Conservation (phyloP, 768 basidiomycete genomes). For the Russula compacta region DNA sequence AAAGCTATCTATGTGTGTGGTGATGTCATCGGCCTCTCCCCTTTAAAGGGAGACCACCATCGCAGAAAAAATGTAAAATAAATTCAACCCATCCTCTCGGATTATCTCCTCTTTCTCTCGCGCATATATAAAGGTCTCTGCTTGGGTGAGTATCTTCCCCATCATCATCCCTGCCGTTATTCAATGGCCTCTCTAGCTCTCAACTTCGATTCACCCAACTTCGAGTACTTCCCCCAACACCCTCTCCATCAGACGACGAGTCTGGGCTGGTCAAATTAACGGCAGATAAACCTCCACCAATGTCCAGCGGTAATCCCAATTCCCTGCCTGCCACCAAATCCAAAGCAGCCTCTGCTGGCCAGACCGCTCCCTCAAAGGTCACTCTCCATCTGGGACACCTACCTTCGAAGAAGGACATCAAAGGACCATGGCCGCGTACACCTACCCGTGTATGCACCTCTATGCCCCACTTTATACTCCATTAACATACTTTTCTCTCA, state of each 20-base stretch:
- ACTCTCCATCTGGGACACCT: conserved; percentile 68
- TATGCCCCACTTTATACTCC: neutral
- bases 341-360: conserved; percentile 16
- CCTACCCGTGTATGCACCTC: conserved; percentile 49
- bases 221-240: conserved; percentile 30
- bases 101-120: neutral
- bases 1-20: neutral
- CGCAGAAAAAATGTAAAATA: neutral
- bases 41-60: conserved; percentile 10
- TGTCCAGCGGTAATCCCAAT: conserved; percentile 12
- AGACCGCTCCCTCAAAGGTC: conserved; percentile 34
- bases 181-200: conserved; percentile 16
- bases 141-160: neutral
- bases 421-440: conserved; percentile 63
- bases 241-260: conserved; percentile 23
- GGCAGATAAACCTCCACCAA: conserved; percentile 6
- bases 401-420: conserved; percentile 64
- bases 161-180: neutral
- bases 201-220: conserved; percentile 16
- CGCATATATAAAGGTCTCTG: neutral
- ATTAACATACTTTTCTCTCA: conserved; percentile 21
- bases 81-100: neutral
- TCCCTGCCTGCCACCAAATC: conserved; percentile 22
- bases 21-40: conserved; percentile 12
- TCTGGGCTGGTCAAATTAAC: neutral